These are phyloP conservation scores for Triticum monococcum DNA, from an alignment of 176 grass and related monocot species.

Conservation along the genomic window DNA sequence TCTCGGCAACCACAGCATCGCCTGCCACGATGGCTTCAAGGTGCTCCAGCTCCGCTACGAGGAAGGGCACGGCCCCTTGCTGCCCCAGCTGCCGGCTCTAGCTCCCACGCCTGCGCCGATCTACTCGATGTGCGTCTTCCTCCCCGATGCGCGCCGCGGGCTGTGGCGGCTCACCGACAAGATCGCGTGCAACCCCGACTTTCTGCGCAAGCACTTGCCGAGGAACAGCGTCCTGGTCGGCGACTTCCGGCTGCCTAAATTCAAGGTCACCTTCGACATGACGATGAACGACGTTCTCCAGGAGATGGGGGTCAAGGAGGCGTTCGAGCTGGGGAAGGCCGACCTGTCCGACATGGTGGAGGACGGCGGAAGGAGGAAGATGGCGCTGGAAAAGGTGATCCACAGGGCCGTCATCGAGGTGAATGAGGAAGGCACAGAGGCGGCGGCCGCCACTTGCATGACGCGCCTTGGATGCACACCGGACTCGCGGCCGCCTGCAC, in stretches of 20 bases:
- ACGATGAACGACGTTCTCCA: neutral
- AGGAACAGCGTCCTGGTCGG: neutral
- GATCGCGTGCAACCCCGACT: neutral
- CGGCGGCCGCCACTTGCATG: rapidly evolving
- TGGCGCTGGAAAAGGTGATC: neutral
- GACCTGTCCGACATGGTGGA: neutral
- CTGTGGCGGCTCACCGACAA: neutral
- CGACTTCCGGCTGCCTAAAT: neutral
- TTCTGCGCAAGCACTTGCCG: neutral
- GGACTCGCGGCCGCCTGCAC: rapidly evolving
- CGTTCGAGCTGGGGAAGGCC: neutral
- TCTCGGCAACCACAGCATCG: neutral
- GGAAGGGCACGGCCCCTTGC: neutral
- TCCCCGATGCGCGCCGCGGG: neutral
- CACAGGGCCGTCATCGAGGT: neutral
- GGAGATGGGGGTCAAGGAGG: neutral
- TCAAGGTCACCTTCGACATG: neutral
- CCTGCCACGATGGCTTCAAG: constrained; percentile 32
- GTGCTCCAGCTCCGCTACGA: constrained; percentile 4
- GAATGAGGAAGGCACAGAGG: neutral
- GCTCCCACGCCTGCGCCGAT: neutral
- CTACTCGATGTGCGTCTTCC: constrained; percentile 30
- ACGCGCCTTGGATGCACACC: neutral
- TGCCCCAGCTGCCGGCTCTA: neutral
- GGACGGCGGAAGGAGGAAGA: neutral